These are phyloP conservation scores for Alternaria gaisen DNA, from an alignment of 2,329 filamentous ascomycete species.

Conservation along the genomic window DNA sequence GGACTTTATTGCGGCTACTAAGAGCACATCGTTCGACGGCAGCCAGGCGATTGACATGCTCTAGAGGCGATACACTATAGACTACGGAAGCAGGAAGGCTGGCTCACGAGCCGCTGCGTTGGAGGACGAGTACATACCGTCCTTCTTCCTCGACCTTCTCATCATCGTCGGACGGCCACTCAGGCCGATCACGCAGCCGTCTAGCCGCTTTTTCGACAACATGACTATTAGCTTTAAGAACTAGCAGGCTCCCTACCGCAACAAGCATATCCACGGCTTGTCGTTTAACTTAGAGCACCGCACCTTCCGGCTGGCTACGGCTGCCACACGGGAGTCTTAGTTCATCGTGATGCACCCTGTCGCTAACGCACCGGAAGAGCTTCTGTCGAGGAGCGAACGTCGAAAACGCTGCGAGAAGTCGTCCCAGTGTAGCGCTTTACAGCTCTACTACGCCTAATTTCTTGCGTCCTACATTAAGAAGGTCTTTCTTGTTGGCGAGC, in stretches of 20 bases:
- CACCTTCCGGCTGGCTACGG: constrained; percentile 6
- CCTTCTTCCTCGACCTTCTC: constrained; percentile 11
- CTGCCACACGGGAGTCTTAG: constrained; percentile 1
- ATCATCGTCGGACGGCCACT: constrained; percentile 7
- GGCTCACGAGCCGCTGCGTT: background rate
- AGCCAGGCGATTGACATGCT: constrained; percentile 8
- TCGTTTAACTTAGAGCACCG: constrained; percentile 4
- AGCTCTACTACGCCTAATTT: constrained; percentile 6
- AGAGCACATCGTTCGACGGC: background rate
- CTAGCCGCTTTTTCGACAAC: constrained; percentile 6
- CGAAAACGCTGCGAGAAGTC: constrained; percentile 6
- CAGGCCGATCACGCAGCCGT: constrained; percentile 4
- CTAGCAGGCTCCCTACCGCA: background rate
- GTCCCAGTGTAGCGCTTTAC: constrained; percentile 3
- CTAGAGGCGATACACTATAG: constrained; percentile 4
- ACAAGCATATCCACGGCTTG: constrained; percentile 1
- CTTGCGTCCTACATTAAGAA: constrained; percentile 9
- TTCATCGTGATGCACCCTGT: constrained; percentile 6
- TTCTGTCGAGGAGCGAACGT: constrained; percentile 4
- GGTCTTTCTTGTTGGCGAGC: constrained; percentile 7
- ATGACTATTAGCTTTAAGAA: constrained; percentile 10
- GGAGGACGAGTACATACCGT: constrained; percentile 4
- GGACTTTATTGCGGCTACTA: too few species aligned
- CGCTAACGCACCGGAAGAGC: background rate
- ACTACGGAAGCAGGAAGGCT: constrained; percentile 10